phyloP scores from a whole-genome alignment of 2,329 filamentous ascomycete genomes.

The Aureobasidium sp. region DNA sequence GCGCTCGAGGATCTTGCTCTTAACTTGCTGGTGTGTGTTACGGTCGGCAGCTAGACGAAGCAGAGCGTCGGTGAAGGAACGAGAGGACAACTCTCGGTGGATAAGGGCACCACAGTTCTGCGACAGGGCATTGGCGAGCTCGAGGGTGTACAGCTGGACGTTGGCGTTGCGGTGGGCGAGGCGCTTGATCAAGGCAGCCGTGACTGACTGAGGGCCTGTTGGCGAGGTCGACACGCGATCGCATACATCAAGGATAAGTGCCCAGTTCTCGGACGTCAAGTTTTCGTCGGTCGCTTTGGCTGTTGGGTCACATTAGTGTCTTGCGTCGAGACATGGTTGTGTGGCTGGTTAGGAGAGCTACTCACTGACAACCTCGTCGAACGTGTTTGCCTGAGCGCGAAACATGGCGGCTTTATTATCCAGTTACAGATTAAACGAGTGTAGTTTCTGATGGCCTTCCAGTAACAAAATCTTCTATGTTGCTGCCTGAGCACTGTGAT shows the following conservation, averaged over 20 bases:
- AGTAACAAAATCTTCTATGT: background rate
- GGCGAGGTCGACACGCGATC: conserved; percentile 31
- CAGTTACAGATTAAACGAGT: background rate
- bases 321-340: background rate
- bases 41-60: conserved; percentile 83
- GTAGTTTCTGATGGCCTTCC: background rate
- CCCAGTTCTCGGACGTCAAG: conserved; percentile 76
- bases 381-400: conserved; percentile 46
- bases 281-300: conserved; percentile 95
- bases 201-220: conserved; percentile 43
- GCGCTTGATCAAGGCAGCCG: conserved; percentile 84
- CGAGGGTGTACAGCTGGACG: conserved; percentile 89
- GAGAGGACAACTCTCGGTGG: conserved; percentile 82
- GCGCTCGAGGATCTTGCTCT: conserved; percentile 90
- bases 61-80: conserved; percentile 89
- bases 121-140: conserved; percentile 85
- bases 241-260: conserved; percentile 52
- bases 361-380: conserved; percentile 64
- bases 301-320: conserved; percentile 26
- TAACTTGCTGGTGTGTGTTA: conserved; percentile 94
- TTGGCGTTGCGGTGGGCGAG: conserved; percentile 92
- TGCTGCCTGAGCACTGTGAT: conserved; percentile 9
- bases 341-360: conserved; percentile 17
- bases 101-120: conserved; percentile 85
- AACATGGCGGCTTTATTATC: conserved; percentile 32